Evolutionary conservation across 192 early-diverging fungal genomes (phyloP), one percentile per base, ranked within the genome.

Genomic region (Backusella tarrabulga): DNA sequence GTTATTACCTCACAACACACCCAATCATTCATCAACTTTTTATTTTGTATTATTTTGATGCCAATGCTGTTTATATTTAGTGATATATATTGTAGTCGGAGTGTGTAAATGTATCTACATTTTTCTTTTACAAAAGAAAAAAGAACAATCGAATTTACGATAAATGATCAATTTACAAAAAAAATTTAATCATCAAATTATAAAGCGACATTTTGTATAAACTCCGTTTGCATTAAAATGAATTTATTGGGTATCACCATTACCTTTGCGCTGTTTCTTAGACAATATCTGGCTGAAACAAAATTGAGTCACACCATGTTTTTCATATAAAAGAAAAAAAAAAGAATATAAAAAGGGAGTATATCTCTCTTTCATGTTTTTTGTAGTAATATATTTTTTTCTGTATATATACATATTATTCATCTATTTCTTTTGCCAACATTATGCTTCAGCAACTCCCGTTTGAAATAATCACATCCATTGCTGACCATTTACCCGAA

Each of bases 381-480:
- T 29, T 14, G 21, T 63, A 23, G 21, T 63, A 14, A 4, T 63
- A 21, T 63, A 23, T 63, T 70, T 70, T 40, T 40, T 38, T 38
- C n/a, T 69, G 8, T 38, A 12, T 17, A 23, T 40, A 19, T 41
- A 70, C 67, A 15, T 41, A 29, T 63, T 35, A 1, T 66, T 34
- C 15, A 12, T 52, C 40, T 40, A 34, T 56, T 50, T n/a, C 56
- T 38, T 40, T 67, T 74, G 71, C 41, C n/a, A 72, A 50, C 71
- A 67, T 34, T 66, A 74, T 74, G 36, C 35, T 67, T 23, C 73
- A 74, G 38, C 52, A 74, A 63, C 32, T 74, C 73, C 68, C 68
- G 9, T 38, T 70, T 70, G 72, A 73, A n/a, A 44, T 73, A 21
- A 46, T 73, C n/a, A 54, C 72, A 29, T 36, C n/a, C 6, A 73